Conservation (phyloP, 2,329 filamentous ascomycete genomes). For the Dothideomycetidae sp. region DNA sequence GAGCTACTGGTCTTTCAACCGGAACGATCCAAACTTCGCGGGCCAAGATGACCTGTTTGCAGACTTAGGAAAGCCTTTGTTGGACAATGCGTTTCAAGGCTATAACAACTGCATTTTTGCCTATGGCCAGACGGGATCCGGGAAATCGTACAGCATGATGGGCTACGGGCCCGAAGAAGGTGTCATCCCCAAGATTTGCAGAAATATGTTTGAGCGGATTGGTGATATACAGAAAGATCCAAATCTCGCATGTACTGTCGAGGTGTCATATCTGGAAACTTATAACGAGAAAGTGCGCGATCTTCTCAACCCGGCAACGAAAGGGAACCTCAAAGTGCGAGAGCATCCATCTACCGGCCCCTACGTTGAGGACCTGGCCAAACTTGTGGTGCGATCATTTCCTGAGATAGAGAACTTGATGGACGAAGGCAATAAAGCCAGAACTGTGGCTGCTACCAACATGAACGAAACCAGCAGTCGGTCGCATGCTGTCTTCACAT, state of each 20-base stretch:
- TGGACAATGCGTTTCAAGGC: constrained; percentile 95
- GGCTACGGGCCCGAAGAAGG: constrained; percentile 91
- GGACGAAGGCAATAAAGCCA: constrained; percentile 98
- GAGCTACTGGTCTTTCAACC: constrained; percentile 96
- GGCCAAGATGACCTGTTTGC: constrained; percentile 79
- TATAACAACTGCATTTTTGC: constrained; percentile 99
- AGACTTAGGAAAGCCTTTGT: constrained; percentile 74
- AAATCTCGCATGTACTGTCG: constrained; percentile 75
- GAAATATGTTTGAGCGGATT: constrained; percentile 93
- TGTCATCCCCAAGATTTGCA: constrained; percentile 92
- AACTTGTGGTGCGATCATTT: constrained; percentile 85
- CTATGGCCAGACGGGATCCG: constrained; percentile 94
- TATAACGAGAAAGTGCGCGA: constrained; percentile 97
- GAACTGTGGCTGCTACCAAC: constrained; percentile 95
- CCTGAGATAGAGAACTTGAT: constrained; percentile 93
- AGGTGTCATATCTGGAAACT: constrained; percentile 97
- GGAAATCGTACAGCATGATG: constrained; percentile 99
- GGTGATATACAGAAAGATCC: constrained; percentile 52
- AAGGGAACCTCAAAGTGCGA: constrained; percentile 91
- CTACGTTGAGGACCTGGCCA: constrained; percentile 95
- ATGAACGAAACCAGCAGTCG: constrained; percentile 99
- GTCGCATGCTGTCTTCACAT: constrained; percentile 94
- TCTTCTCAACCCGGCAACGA: constrained; percentile 84
- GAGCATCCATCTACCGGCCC: constrained; percentile 96
- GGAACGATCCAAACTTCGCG: constrained; percentile 66